Conservation (phyloP, 2,329 filamentous ascomycete species). For the Penicillium nordicum region DNA sequence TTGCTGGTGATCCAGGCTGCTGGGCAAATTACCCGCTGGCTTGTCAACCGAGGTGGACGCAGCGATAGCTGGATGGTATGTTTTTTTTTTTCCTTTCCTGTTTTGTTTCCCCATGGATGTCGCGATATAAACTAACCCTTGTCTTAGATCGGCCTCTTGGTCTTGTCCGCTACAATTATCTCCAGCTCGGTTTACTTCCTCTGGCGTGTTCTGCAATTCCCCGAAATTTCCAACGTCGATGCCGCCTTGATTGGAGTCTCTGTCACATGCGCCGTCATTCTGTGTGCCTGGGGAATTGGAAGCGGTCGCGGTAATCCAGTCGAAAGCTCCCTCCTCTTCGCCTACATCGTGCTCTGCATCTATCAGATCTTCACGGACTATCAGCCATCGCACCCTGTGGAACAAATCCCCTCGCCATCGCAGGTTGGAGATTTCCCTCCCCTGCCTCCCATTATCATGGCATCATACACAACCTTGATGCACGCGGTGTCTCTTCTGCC, state of each 20-base stretch:
- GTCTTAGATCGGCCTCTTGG: constrained; percentile 74
- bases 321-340: constrained; percentile 91
- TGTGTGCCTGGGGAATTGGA: constrained; percentile 90
- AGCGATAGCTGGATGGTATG: constrained; percentile 96
- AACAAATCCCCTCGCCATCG: constrained; percentile 51
- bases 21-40: constrained; percentile 89
- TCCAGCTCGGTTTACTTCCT: constrained; percentile 94
- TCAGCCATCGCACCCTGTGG: constrained; percentile 68
- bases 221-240: constrained; percentile 87
- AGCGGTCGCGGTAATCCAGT: constrained; percentile 92
- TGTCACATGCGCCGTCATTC: constrained; percentile 86
- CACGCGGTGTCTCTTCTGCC: constrained; percentile 81
- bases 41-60: constrained; percentile 81
- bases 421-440: constrained; percentile 78
- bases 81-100: constrained; percentile 14
- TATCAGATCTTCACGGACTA: constrained; percentile 99
- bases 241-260: constrained; percentile 88
- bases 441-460: constrained; percentile 97
- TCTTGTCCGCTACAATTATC: constrained; percentile 85
- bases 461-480: constrained; percentile 87
- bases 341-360: constrained; percentile 96
- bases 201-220: constrained; percentile 91
- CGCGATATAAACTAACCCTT: constrained; percentile 15
- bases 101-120: background rate
- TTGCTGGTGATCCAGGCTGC: constrained; percentile 91